Base-by-base conservation (phyloP, 2,329 filamentous ascomycete genomes). In the Stenocarpella maydis region DNA sequence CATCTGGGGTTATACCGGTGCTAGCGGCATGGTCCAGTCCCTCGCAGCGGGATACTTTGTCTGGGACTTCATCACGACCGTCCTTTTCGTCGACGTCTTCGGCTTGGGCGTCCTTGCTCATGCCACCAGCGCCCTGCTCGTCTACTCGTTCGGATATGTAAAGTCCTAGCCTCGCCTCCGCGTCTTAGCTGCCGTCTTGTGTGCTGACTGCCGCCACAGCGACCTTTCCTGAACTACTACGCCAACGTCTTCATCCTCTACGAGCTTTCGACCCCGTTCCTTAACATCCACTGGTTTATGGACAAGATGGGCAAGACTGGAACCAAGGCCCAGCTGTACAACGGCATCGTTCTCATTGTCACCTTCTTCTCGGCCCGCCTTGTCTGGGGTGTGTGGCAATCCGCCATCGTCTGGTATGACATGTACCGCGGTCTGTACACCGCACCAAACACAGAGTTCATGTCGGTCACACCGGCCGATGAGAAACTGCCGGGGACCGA, bases 241-340 rank as follows among this genome's bases (percentile, higher is more conserved):
- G 91, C 88, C 68, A 87, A 87, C 68, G 88, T 89, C 70, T 97
- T 97, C 80, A 93, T 97, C 75, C 90, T 96, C 69, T 97, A 94
- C 87, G 93, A 97, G 80, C 87, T 97, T 47, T 95, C 92, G 31
- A 92, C 91, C 5, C 92, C 93, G 9, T 95, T 96, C 80, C 86
- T 96, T 69, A 97, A 97, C 78, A 87, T 95, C 77, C 93, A 97
- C 83, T 97, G 93, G 93, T 96, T 96, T 83, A 93, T 92, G 81
- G 93, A 97, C 81, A 97, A 97, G 83, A 83, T 95, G 70, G 87
- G 89, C 75, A 90, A 94, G 85, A 96, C 93, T 0, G 93, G 93
- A 43, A 90, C 90, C 24, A 85, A 84, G 65, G 80, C 88, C 28
- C 93, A 96, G 81, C 86, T 95, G 34, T 90, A 93, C 80, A 96